phyloP scores from a whole-genome alignment of 768 basidiomycete genomes.

The Xanthoconium stramineum region DNA sequence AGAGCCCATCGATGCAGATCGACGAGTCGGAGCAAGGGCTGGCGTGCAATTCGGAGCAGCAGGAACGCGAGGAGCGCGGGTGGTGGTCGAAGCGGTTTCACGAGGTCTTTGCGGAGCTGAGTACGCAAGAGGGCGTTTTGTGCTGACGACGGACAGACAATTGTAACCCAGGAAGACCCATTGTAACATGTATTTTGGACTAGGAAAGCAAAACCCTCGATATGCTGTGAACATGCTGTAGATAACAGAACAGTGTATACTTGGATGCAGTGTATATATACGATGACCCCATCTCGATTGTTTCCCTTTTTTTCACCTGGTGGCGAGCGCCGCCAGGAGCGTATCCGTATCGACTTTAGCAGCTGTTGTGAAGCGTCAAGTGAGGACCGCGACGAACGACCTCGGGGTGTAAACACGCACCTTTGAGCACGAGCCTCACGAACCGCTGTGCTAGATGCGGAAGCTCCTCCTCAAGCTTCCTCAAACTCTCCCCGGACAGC shows the following conservation, averaged over 20 bases:
- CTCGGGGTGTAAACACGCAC: slow-evolving; percentile 36
- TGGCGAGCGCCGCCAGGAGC: slow-evolving; percentile 54
- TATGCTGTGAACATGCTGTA: slow-evolving; percentile 5
- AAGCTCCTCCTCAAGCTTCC: slow-evolving; percentile 61
- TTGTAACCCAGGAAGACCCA: background rate
- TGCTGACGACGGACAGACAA: background rate
- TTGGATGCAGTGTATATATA: background rate
- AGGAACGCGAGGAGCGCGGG: slow-evolving; percentile 65
- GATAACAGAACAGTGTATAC: background rate
- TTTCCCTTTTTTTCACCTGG: slow-evolving; percentile 23
- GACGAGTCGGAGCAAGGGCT: slow-evolving; percentile 32
- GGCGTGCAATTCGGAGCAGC: slow-evolving; percentile 29
- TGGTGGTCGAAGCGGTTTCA: slow-evolving; percentile 74
- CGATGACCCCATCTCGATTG: background rate
- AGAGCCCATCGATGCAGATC: slow-evolving; percentile 67
- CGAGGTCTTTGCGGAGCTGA: slow-evolving; percentile 57
- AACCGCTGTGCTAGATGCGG: slow-evolving; percentile 66
- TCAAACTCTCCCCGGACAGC: slow-evolving; percentile 57
- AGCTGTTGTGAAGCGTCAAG: slow-evolving; percentile 33
- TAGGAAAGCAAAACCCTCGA: background rate
- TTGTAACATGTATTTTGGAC: background rate
- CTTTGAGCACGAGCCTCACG: slow-evolving; percentile 67
- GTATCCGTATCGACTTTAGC: slow-evolving; percentile 67
- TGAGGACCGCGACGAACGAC: background rate
- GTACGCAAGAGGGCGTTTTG: slow-evolving; percentile 21